Evolutionary conservation across 2,329 filamentous ascomycete species (phyloP).

Genomic region (Fusarium chlamydosporum): DNA sequence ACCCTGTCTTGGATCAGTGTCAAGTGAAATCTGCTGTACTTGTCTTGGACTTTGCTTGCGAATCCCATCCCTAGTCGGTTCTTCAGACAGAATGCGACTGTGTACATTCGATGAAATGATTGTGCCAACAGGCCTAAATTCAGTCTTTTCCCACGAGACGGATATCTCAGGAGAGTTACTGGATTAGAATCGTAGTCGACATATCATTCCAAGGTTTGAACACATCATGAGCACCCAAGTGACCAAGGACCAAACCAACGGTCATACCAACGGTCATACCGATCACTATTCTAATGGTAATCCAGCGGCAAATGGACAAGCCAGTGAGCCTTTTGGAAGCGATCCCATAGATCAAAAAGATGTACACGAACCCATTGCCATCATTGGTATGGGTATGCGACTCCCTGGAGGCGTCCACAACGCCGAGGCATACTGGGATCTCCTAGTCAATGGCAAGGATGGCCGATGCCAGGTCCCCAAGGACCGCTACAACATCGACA

Average conservation of each 20-base stretch:
- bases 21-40: slow-evolving; percentile 6
- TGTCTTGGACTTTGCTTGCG: slow-evolving; percentile 4
- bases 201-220: slow-evolving; percentile 4
- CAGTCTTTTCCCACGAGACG: slow-evolving; percentile 4
- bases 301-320: slow-evolving; percentile 9
- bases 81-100: slow-evolving; percentile 2
- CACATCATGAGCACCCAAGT: slow-evolving; percentile 7
- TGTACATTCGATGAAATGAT: slow-evolving; percentile 9
- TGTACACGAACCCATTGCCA: slow-evolving; percentile 13
- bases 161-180: slow-evolving; percentile 1
- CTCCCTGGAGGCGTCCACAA: slow-evolving; percentile 14
- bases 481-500: slow-evolving; percentile 14
- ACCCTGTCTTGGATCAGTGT: slow-evolving; percentile 3
- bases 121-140: slow-evolving; percentile 9
- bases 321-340: slow-evolving; percentile 5
- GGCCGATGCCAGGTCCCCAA: slow-evolving; percentile 12
- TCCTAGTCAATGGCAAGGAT: slow-evolving; percentile 13
- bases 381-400: slow-evolving; percentile 16
- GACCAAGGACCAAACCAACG: slow-evolving; percentile 6
- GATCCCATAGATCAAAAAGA: slow-evolving; percentile 7
- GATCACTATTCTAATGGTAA: slow-evolving; percentile 9
- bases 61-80: slow-evolving; percentile 13
- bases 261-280: slow-evolving; percentile 8
- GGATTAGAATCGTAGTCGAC: slow-evolving; percentile 7
- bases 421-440: slow-evolving; percentile 9